Base-by-base conservation (phyloP, 306 rosid species). In the Vigna nakashimae region DNA sequence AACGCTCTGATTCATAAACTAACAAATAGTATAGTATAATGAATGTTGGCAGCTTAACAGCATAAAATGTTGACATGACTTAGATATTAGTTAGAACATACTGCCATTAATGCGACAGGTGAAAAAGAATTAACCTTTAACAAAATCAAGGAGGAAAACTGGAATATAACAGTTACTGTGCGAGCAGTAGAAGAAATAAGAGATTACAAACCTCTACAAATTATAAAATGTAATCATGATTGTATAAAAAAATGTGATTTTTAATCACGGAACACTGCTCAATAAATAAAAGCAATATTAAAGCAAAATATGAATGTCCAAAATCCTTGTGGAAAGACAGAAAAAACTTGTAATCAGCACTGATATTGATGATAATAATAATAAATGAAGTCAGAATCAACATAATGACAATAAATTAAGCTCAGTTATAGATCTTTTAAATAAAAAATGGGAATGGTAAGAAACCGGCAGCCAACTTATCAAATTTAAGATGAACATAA, bases 1-100 rank as follows among this genome's bases (percentile, higher is more conserved):
- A 83, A 75, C 13, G 65, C 64, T 34, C 26, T 49, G 32, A 56
- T 73, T 18, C 46, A 78, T 10, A 42, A 66, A 76, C 38, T 52
- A 42, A 9, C 42, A 58, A 28, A 46, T 52, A 7, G 24, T 6
- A 34, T 32, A 16, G 32, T 6, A 34, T 32, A 18, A 34, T 64
- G 28, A 66, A 26, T 46, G 26, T 36, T 12, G 53, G 73, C 80
- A 79, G 57, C 71, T 71, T 60, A 60, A 71, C 51, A 66, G 2
- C 17, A 65, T 13, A 46, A 68, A 71, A 42, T 59, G 58, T 50
- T 78, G n/a, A 10, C 73, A 69, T 7, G 56, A 73, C 14, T 62
- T 28, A 78, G 53, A 53, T 36, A 71, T 9, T 55, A 30, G 52
- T 42, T 59, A 34, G 46, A 36, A 76, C 42, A 36, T 7, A 22